Evolutionary conservation across 257 asterid genomes (phyloP), one percentile per base, ranked within the genome.

Genomic region (Vinca minor): DNA sequence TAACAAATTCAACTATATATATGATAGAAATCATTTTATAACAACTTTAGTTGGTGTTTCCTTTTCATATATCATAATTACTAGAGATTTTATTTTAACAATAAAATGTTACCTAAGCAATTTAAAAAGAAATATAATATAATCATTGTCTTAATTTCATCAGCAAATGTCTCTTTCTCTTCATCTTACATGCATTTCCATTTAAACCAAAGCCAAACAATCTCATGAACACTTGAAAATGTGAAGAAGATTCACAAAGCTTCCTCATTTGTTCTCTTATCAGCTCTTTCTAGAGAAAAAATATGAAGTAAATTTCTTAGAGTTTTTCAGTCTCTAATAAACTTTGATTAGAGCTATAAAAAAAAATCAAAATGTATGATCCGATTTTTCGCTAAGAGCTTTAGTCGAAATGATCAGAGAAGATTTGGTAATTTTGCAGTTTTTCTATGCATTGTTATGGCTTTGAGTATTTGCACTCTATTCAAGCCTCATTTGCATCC

Each of bases 301-400:
- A 1, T n/a, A 26, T 53, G 38, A 53, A 28, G 59, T 53, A 13
- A 53, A 53, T n/a, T 53, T 28, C 10, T 53, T 26, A n/a, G 4
- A 23, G 11, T 13, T 54, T 6, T 15, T 6, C 29, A 9, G 1
- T 54, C 35, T 54, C 56, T 25, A 18, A 50, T 49, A 3, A 23
- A 20, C 15, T 20, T 28, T 1, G 4, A 7, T 48, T 48, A 48
- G 28, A 48, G 14, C 13, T 48, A 15, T 15, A 50, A 9, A 50
- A 9, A 49, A 34, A 63, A 69, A 72, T 66, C 42, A 78, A 81
- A 73, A 85, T 81, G 89, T 81, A 87, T 49, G 86, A 83, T 79
- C 87, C 95, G 58, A 79, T 87, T 20, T 71, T 87, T 18, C n/a
- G 77, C 88, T 9, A 85, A 83, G 67, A 85, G 93, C 61, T 83